Base-by-base conservation (phyloP, 1,284 basidiomycete genomes). In the Heterobasidion annosum region DNA sequence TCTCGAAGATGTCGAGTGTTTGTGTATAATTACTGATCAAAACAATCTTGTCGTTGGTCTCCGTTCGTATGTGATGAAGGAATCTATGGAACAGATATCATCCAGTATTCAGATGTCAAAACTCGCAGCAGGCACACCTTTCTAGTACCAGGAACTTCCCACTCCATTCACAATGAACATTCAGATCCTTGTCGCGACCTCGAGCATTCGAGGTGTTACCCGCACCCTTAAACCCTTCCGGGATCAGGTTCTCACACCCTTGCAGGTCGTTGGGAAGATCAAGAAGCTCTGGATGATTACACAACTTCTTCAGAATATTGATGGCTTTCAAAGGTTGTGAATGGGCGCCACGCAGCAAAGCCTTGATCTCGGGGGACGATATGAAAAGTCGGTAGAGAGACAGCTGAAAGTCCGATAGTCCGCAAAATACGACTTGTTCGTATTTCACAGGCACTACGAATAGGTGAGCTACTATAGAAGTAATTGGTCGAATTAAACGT, bases 11-110 rank as follows among this genome's bases (percentile, higher is more conserved):
- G 68, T 99, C 96, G 8, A 99, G 78, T 0, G 97, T 99, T 68
- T 97, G 93, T 1, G 97, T 99, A 63, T 97, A 98, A 70, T 99
- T 99, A 66, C 91, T 95, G 68, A 99, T 98, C 45, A 99, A 75
- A 7, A 99, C 96, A 58, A 99, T 98, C 77, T 99, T 99, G 76
- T 99, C 96, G 58, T 81, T 88, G 16, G 91, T 94, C 59, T 89
- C 80, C 10, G 83, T 85, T 48, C 76, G 76, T 59, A 96, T 86
- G 52, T 88, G 86, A 63, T 92, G 85, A 48, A 98, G 73, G 70
- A 98, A 96, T 62, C 93, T 94, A 25, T 25, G 25, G 57, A 25
- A 55, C 40, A 34, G 18, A 34, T 18, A 37, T 58, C 10, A 55
- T 34, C 51, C 5, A 16, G 16, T 13, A 33, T 9, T 8, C 3